These are phyloP conservation scores for Astrephomene gubernaculifera DNA, from an alignment of 139 green algal species.

Conservation along the genomic window DNA sequence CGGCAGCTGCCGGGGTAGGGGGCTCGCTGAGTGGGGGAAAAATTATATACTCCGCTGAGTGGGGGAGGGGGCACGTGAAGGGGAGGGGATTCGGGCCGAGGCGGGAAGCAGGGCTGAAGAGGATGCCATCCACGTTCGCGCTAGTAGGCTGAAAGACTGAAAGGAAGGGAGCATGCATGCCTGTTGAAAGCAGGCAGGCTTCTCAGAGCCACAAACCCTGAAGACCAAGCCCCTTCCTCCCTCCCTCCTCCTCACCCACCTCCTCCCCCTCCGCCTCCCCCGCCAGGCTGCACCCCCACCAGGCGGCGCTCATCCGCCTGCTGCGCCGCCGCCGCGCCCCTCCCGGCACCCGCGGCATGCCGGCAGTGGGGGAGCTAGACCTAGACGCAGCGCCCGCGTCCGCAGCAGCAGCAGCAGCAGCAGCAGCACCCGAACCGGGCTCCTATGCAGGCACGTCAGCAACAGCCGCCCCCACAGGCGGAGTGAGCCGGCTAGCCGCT, in stretches of 20 bases:
- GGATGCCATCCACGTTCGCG: too few species aligned
- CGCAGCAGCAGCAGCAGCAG: background rate
- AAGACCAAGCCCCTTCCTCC: background rate
- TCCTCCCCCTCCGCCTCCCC: background rate
- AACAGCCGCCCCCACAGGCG: too few species aligned
- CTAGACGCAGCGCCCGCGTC: background rate
- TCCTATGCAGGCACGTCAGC: background rate
- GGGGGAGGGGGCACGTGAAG: background rate
- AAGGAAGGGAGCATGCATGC: too few species aligned
- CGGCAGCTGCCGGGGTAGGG: slow-evolving; percentile 16
- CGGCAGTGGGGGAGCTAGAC: slow-evolving; percentile 20
- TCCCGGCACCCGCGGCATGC: slow-evolving; percentile 25
- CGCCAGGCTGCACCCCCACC: background rate
- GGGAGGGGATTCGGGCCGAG: background rate
- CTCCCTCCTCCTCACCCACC: background rate
- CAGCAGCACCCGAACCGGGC: background rate
- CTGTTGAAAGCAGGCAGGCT: too few species aligned
- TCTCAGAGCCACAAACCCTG: background rate
- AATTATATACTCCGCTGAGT: too few species aligned
- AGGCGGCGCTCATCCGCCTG: slow-evolving; percentile 19
- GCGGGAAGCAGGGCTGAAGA: background rate
- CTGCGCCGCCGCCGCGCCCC: slow-evolving; percentile 12
- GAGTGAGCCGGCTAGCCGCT: slow-evolving; percentile 7
- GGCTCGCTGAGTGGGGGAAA: too few species aligned
- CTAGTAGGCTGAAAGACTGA: too few species aligned